Base-by-base conservation (phyloP, 768 basidiomycete genomes). In the Psilocybe azurescens region DNA sequence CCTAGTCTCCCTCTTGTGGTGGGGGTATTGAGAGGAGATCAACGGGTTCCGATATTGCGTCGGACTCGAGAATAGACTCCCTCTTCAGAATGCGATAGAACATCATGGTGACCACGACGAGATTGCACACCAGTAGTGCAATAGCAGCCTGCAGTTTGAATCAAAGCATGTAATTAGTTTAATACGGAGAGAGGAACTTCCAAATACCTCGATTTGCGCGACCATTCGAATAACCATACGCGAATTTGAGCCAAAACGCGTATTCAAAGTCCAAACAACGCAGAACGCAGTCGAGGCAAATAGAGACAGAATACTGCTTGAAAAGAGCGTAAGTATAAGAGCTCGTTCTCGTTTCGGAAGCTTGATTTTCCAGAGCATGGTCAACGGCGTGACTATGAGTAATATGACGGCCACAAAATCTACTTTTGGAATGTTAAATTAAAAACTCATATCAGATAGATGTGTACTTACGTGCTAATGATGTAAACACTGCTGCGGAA, bases 271-370 rank as follows among this genome's bases (percentile, higher is more conserved):
- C 58, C 58, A 56, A 16, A 70, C 69, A 18, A 61, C 36, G 36
- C 55, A 60, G 24, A 67, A 70, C 18, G 69, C 58, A 29, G 73
- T 56, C 16, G 66, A 62, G 13, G 65, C 62, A 3, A 73, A 38
- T 1, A 69, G 60, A 53, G 67, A 72, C 20, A 72, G 47, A 10
- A 70, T 36, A 30, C 69, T 73, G 29, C 65, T 58, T 16, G 72
- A 66, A 48, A 76, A 74, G 10, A 71, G 63, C 20, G 61, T 52
- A 3, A 72, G 60, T 29, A 76, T 67, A 38, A 76, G 53, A n/a
- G 60, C 48, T 10, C 70, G 67, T 36, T 73, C 65, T 11, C 33
- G 49, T 28, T 53, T 59, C 2, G 74, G 70, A 2, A 73, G 54
- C 24, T 62, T 67, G 46, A 71, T 54, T 24, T 61, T 65, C 68